These are phyloP conservation scores for Parachaetomium inaequale DNA, from an alignment of 495 filamentous ascomycete genomes.

Conservation along the genomic window DNA sequence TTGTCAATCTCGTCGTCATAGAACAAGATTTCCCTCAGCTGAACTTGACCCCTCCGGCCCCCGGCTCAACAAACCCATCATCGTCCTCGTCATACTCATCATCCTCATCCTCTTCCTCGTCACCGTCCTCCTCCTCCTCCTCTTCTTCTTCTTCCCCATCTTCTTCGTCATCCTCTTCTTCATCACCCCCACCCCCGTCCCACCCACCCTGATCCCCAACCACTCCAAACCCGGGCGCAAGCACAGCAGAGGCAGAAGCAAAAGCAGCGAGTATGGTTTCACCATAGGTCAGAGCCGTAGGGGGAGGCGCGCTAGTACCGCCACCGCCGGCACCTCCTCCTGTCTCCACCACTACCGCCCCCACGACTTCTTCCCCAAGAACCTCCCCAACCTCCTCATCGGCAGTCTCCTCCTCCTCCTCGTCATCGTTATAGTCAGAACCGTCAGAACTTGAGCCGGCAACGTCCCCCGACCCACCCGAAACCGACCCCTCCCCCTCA, in stretches of 20 bases:
- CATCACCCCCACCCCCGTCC: too few species aligned
- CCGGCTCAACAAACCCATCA: conserved; percentile 46
- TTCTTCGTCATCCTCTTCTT: conserved; percentile 44
- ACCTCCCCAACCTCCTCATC: too few species aligned
- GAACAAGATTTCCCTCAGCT: conserved; percentile 80
- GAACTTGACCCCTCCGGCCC: conserved; percentile 52
- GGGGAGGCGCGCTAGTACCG: too few species aligned
- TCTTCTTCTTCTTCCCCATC: conserved; percentile 32
- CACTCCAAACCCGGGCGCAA: too few species aligned
- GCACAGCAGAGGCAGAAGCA: too few species aligned
- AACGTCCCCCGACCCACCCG: not conserved
- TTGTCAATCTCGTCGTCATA: conserved; percentile 86
- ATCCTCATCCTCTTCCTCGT: conserved; percentile 13
- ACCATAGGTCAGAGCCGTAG: too few species aligned
- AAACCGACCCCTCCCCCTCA: not conserved
- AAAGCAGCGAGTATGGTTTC: too few species aligned
- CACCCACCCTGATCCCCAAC: too few species aligned
- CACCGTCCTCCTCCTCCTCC: not conserved
- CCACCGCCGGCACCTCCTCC: too few species aligned
- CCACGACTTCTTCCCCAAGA: too few species aligned
- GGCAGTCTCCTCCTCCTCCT: conserved; percentile 47
- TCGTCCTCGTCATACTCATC: conserved; percentile 44
- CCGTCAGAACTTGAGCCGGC: not conserved
- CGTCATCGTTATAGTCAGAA: conserved; percentile 22
- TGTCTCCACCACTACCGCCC: too few species aligned